phyloP scores from a whole-genome alignment of 2,329 filamentous ascomycete genomes.

The Geosmithia flava region DNA sequence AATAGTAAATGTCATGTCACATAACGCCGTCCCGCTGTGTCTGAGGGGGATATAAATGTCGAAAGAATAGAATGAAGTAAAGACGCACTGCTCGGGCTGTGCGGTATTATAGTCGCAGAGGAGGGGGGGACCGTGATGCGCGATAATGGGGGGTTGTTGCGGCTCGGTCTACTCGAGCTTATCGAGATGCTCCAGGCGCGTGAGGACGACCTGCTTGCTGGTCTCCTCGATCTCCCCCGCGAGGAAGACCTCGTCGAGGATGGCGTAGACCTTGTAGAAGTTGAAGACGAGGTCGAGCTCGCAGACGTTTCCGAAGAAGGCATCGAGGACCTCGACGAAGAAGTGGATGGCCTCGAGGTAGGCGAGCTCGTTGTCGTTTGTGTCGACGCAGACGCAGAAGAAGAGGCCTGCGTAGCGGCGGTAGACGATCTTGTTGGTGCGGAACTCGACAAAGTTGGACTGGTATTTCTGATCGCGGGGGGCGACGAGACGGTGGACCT shows the following conservation, averaged over 20 bases:
- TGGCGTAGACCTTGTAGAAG: slow-evolving; percentile 88
- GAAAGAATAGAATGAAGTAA: too few relatives aligned
- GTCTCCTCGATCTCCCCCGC: slow-evolving; percentile 98
- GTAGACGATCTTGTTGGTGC: slow-evolving; percentile 94
- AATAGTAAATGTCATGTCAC: background rate
- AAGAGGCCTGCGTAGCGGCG: slow-evolving; percentile 94
- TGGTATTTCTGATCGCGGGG: slow-evolving; percentile 99
- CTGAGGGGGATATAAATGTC: too few relatives aligned
- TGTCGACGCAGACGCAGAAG: slow-evolving; percentile 98
- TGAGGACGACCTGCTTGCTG: slow-evolving; percentile 94
- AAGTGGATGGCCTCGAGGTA: slow-evolving; percentile 98
- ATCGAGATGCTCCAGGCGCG: slow-evolving; percentile 85
- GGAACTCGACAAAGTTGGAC: slow-evolving; percentile 97
- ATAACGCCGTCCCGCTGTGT: background rate
- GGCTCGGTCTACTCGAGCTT: slow-evolving; percentile 60
- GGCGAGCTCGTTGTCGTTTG: slow-evolving; percentile 95
- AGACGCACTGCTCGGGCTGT: background rate
- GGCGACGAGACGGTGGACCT: slow-evolving; percentile 94
- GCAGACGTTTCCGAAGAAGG: slow-evolving; percentile 98
- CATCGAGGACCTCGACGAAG: slow-evolving; percentile 96
- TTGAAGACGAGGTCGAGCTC: slow-evolving; percentile 86
- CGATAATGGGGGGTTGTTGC: background rate
- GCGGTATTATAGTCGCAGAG: background rate
- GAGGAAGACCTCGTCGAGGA: slow-evolving; percentile 94
- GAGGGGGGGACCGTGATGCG: too few relatives aligned